Conservation (phyloP, 352 stramenopile genomes). For the Thraustochytrium sp. region DNA sequence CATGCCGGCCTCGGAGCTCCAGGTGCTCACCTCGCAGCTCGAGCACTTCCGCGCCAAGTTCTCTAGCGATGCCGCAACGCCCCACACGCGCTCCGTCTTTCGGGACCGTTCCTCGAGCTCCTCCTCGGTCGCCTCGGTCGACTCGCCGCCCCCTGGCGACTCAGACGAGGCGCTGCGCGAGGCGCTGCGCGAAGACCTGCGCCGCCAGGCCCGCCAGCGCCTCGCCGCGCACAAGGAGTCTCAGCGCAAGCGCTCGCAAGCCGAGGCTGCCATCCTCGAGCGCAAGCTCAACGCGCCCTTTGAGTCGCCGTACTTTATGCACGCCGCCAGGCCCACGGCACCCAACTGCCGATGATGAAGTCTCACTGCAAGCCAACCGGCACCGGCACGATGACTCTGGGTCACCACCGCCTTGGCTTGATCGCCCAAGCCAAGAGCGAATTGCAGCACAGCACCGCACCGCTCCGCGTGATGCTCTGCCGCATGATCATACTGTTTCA, state of each 20-base stretch:
- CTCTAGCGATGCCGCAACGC: not conserved
- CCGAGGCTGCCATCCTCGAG: not conserved
- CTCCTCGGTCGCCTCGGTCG: not conserved
- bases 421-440: too few relatives aligned
- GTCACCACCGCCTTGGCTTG: too few relatives aligned
- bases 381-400: too few relatives aligned
- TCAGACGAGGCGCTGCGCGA: not conserved
- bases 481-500: too few relatives aligned
- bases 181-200: not conserved
- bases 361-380: too few relatives aligned
- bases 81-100: not conserved
- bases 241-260: not conserved
- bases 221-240: not conserved
- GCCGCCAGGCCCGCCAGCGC: not conserved
- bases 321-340: too few relatives aligned
- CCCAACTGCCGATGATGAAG: too few relatives aligned
- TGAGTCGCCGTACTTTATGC: too few relatives aligned
- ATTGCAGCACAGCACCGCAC: too few relatives aligned
- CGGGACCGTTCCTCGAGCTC: not conserved
- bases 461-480: too few relatives aligned
- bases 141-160: not conserved
- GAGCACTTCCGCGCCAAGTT: slow-evolving; percentile 29
- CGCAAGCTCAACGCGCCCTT: slow-evolving; percentile 11
- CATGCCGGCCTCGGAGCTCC: not conserved
- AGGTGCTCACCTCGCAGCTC: not conserved